These are phyloP conservation scores for Erythrophleum ivorense DNA, from an alignment of 331 rosid species.

Conservation along the genomic window DNA sequence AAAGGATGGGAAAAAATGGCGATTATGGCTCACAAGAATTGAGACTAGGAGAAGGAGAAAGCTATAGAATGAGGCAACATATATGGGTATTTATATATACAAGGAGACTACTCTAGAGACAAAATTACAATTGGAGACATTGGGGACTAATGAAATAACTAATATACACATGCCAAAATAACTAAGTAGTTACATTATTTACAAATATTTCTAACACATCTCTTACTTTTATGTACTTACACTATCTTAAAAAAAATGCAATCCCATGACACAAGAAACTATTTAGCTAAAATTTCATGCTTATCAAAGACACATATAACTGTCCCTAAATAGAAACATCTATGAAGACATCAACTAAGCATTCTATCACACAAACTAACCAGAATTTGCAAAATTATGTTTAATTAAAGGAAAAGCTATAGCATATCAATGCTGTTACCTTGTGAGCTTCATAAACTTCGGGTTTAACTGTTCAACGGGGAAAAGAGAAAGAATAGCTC, in stretches of 20 bases:
- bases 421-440: slow-evolving; percentile 55
- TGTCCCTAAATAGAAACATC: slow-evolving; percentile 1
- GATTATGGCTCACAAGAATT: too few relatives aligned
- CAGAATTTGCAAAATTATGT: slow-evolving; percentile 20
- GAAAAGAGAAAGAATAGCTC: slow-evolving; percentile 36
- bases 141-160: too few relatives aligned
- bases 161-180: too few relatives aligned
- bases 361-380: slow-evolving; percentile 35
- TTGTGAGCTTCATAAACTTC: slow-evolving; percentile 80
- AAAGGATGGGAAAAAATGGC: too few relatives aligned
- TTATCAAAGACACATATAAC: slow-evolving; percentile 7
- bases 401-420: slow-evolving; percentile 25
- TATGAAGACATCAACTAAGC: slow-evolving; percentile 18
- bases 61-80: too few relatives aligned
- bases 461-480: slow-evolving; percentile 63
- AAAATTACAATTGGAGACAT: too few relatives aligned
- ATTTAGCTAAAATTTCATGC: slow-evolving; percentile 14
- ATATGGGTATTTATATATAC: too few relatives aligned
- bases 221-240: slow-evolving; percentile 1
- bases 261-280: slow-evolving; percentile 12
- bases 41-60: too few relatives aligned
- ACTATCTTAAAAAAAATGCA: neutral
- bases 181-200: too few relatives aligned
- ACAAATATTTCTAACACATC: too few relatives aligned
- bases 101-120: too few relatives aligned